Evolutionary conservation across 352 stramenopile species (phyloP).

Genomic region (Phytopythium oedochilum): DNA sequence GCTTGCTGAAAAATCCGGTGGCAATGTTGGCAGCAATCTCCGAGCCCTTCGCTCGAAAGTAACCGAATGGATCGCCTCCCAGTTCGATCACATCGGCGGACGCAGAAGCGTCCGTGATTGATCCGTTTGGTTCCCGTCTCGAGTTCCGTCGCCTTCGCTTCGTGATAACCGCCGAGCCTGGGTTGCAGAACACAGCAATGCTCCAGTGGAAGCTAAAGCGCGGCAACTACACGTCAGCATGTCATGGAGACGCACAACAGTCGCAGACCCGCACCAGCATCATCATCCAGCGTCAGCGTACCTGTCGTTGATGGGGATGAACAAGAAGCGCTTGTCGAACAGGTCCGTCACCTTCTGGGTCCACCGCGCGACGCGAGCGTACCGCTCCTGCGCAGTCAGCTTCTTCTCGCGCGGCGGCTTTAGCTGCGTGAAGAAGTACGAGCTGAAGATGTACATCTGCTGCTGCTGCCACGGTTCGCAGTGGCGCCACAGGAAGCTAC

Average conservation of each 20-base stretch:
- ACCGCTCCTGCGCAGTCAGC: conserved; percentile 35
- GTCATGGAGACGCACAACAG: neutral
- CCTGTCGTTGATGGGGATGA: conserved; percentile 90
- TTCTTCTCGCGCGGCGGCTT: conserved; percentile 36
- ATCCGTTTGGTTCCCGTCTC: neutral
- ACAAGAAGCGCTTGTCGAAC: conserved; percentile 83
- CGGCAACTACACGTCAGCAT: neutral
- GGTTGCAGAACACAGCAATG: conserved; percentile 83
- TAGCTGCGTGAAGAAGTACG: conserved; percentile 94
- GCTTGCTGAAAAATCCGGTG: neutral
- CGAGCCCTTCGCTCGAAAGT: conserved; percentile 5
- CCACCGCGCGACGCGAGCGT: conserved; percentile 65
- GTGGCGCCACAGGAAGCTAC: conserved; percentile 69
- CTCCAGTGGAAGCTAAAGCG: conserved; percentile 86
- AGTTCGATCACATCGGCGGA: conserved; percentile 26
- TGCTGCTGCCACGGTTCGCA: conserved; percentile 52
- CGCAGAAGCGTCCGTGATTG: neutral
- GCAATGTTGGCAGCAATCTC: neutral
- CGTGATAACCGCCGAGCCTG: conserved; percentile 57
- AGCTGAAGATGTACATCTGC: conserved; percentile 92
- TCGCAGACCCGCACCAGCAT: no score
- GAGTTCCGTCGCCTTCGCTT: conserved; percentile 24
- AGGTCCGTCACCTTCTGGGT: conserved; percentile 81
- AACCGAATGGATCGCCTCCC: conserved; percentile 19
- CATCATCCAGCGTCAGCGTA: conserved; percentile 20